Evolutionary conservation across 2,329 filamentous ascomycete species (phyloP).

Genomic region (Alternaria triticimaculans): DNA sequence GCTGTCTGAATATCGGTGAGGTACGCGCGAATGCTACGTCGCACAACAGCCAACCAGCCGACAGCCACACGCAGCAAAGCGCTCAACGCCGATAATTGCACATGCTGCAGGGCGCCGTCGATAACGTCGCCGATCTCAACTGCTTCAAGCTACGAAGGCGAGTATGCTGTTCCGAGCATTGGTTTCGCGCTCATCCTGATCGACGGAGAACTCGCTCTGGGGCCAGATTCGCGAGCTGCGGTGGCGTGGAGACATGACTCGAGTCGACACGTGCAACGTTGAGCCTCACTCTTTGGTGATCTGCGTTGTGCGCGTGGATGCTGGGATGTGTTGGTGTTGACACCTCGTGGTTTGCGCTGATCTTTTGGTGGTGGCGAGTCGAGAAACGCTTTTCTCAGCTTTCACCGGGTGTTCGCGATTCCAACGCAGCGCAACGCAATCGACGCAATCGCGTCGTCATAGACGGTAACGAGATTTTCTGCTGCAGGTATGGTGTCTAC

Average conservation of each 20-base stretch:
- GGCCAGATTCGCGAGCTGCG: neutral
- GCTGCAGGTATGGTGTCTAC: neutral
- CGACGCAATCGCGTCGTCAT: neutral
- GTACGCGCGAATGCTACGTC: conserved; percentile 7
- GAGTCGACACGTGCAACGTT: neutral
- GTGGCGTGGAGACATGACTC: neutral
- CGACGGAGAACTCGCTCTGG: neutral
- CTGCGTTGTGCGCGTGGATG: neutral
- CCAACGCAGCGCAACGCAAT: neutral
- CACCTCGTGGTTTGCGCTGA: neutral
- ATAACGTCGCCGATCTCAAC: neutral
- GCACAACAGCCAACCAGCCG: conserved; percentile 2
- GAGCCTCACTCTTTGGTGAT: conserved; percentile 12
- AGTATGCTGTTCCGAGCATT: neutral
- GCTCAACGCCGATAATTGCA: neutral
- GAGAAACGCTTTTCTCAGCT: neutral
- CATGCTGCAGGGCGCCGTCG: neutral
- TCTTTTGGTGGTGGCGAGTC: neutral
- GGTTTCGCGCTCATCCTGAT: neutral
- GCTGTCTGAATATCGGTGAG: neutral
- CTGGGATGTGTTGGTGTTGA: neutral
- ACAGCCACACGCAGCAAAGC: neutral
- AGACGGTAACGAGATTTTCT: neutral
- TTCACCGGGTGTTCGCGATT: neutral
- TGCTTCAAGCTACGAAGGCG: neutral